Conservation (phyloP, 805 yeast genomes). For the Metschnikowia continentalis region DNA sequence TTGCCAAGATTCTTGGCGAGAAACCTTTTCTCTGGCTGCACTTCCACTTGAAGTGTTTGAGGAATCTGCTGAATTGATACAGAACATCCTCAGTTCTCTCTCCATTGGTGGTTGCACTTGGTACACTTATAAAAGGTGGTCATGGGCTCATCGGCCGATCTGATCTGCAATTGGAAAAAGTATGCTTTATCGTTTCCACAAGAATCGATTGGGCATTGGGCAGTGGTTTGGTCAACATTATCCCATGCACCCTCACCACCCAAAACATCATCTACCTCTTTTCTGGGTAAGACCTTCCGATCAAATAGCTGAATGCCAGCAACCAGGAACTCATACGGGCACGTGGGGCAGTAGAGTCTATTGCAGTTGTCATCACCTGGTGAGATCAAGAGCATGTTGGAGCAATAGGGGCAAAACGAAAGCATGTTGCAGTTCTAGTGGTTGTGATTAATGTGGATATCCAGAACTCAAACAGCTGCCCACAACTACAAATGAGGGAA, state of each 20-base stretch:
- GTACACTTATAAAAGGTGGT: slow-evolving; percentile 96
- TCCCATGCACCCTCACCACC: slow-evolving; percentile 99
- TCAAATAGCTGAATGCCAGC: slow-evolving; percentile 80
- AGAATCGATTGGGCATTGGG: slow-evolving; percentile 83
- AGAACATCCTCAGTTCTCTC: slow-evolving; percentile 61
- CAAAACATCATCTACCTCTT: slow-evolving; percentile 91
- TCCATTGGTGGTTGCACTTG: slow-evolving; percentile 92
- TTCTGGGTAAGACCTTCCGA: slow-evolving; percentile 75
- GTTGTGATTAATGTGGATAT: background rate
- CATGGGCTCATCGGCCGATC: slow-evolving; percentile 99
- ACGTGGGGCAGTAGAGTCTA: slow-evolving; percentile 83
- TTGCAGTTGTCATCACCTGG: slow-evolving; percentile 53
- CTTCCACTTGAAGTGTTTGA: background rate
- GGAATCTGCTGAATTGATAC: background rate
- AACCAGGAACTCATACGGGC: slow-evolving; percentile 93
- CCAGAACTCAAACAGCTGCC: background rate
- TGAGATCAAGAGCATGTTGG: slow-evolving; percentile 80
- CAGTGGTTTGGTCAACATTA: slow-evolving; percentile 91
- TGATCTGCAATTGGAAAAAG: slow-evolving; percentile 92
- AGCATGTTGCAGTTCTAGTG: slow-evolving; percentile 48
- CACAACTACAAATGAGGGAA: background rate
- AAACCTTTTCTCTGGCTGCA: background rate
- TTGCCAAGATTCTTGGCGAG: background rate
- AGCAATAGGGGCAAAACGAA: slow-evolving; percentile 92
- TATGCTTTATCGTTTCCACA: slow-evolving; percentile 92